Evolutionary conservation across 768 basidiomycete genomes (phyloP).

Genomic region (Botryobasidium botryosum): DNA sequence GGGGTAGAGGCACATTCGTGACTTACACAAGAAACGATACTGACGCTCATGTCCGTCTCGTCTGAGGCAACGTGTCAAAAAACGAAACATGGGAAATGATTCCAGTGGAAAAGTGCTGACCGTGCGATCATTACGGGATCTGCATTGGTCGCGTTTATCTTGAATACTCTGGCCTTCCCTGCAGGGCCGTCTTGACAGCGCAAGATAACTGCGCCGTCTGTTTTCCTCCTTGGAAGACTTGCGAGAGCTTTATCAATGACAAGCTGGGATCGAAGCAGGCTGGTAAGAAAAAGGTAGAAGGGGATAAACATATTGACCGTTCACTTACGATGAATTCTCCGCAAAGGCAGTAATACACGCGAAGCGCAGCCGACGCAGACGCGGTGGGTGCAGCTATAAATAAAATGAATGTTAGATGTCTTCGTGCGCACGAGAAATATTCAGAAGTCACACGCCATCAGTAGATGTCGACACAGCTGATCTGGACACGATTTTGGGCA

Average conservation of each 20-base stretch:
- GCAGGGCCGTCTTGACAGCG: conserved; percentile 4
- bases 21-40: neutral
- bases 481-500: conserved; percentile 12
- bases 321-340: conserved; percentile 10
- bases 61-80: neutral
- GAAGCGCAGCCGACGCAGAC: conserved; percentile 9
- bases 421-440: neutral
- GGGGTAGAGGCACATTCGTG: no score
- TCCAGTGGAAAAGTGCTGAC: neutral
- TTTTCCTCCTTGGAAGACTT: conserved; percentile 10
- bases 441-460: conserved; percentile 1
- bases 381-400: conserved; percentile 9
- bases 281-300: neutral
- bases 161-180: conserved; percentile 8
- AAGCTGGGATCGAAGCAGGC: conserved; percentile 4
- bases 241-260: conserved; percentile 11
- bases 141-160: conserved; percentile 7
- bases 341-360: conserved; percentile 11
- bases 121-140: conserved; percentile 8
- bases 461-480: conserved; percentile 11
- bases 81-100: neutral
- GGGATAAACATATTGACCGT: neutral
- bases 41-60: conserved; percentile 9
- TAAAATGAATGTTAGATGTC: neutral
- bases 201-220: conserved; percentile 11